Percentiles rank a stretch among this genome's conserved stretches.
Evolutionary conservation across 1,284 basidiomycete species (phyloP).

Genomic region (Vanrija humicola): DNA sequence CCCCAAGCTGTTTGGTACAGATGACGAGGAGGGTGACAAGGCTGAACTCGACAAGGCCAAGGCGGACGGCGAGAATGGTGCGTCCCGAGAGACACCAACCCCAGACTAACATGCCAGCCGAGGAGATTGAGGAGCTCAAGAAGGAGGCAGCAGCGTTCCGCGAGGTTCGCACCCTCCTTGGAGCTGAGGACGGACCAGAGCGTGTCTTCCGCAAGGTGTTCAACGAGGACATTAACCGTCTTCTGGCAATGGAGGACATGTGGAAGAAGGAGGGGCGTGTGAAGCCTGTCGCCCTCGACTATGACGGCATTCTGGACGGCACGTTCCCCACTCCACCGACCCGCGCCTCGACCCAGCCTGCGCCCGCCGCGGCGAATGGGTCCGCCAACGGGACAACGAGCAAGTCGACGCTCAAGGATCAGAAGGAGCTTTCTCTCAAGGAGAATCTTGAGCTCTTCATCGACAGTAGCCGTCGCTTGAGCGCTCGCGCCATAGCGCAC

Average conservation of each 20-base stretch:
- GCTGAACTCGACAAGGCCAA: slow-evolving; percentile 52
- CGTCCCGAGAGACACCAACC: slow-evolving; percentile 39
- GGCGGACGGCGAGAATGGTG: slow-evolving; percentile 69
- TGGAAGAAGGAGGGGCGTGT: slow-evolving; percentile 72
- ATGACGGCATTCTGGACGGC: slow-evolving; percentile 63
- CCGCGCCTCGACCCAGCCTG: slow-evolving; percentile 25
- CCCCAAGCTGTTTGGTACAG: slow-evolving; percentile 91
- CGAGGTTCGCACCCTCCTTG: slow-evolving; percentile 59
- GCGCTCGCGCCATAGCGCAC: slow-evolving; percentile 65
- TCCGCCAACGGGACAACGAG: slow-evolving; percentile 18
- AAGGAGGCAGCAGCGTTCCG: slow-evolving; percentile 87
- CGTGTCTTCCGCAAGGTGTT: slow-evolving; percentile 89
- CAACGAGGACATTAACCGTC: slow-evolving; percentile 76
- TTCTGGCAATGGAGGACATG: slow-evolving; percentile 96
- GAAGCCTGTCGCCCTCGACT: slow-evolving; percentile 79
- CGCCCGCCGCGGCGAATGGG: slow-evolving; percentile 8
- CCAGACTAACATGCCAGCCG: slow-evolving; percentile 54
- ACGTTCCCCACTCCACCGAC: slow-evolving; percentile 55
- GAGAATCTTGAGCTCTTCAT: slow-evolving; percentile 80
- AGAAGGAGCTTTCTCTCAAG: slow-evolving; percentile 65
- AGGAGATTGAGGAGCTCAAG: slow-evolving; percentile 83
- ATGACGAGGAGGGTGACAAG: slow-evolving; percentile 57
- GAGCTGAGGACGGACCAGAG: slow-evolving; percentile 59
- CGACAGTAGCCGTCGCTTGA: slow-evolving; percentile 72
- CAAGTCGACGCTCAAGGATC: slow-evolving; percentile 63